Evolutionary conservation across 2,329 filamentous ascomycete species (phyloP).

Genomic region (Claviceps pazoutovae): DNA sequence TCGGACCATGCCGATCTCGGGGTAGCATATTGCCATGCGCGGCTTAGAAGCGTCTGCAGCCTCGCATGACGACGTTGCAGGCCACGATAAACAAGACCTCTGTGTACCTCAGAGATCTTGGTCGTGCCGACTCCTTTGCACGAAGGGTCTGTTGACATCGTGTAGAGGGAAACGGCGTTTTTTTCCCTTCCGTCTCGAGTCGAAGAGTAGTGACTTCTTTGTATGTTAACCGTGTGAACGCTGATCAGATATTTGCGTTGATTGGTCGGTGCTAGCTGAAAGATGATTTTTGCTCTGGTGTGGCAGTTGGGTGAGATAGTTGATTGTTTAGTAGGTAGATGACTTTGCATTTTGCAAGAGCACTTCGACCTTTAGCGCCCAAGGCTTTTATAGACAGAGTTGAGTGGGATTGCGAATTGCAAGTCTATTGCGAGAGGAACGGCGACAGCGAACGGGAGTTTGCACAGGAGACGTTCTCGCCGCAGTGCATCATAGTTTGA

Average conservation of each 20-base stretch:
- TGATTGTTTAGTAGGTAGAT: neutral
- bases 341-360: neutral
- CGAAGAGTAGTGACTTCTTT: neutral
- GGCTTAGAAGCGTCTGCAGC: neutral
- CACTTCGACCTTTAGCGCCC: neutral
- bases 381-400: neutral
- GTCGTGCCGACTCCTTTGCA: neutral
- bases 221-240: neutral
- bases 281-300: too few species aligned
- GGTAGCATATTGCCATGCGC: neutral
- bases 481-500: neutral
- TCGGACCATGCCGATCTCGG: neutral
- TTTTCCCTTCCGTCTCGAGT: too few species aligned
- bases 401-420: neutral
- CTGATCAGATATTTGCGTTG: neutral
- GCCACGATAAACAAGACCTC: neutral
- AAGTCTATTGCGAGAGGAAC: neutral
- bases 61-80: neutral
- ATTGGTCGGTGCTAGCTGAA: too few species aligned
- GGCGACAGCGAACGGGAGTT: neutral
- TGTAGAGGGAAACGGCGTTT: neutral
- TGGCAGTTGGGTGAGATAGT: too few species aligned
- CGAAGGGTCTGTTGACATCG: neutral
- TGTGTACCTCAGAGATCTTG: neutral
- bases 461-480: neutral